Conservation (phyloP, 202 grass and related monocot species). For the Carex arenaria region DNA sequence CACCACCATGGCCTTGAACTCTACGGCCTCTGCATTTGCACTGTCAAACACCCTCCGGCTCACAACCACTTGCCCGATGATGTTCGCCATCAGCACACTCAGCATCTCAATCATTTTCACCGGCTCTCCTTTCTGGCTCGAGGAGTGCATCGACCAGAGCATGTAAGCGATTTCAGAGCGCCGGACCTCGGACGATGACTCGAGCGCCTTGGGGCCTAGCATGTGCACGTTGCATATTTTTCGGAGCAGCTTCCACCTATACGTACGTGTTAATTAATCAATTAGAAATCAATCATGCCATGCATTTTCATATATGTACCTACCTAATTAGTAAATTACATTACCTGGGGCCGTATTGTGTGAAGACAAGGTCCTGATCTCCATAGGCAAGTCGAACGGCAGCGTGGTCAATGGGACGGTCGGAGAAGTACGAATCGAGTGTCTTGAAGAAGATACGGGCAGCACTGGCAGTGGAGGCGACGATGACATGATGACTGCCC, state of each 20-base stretch:
- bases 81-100: conserved; percentile 11
- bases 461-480: conserved; percentile 17
- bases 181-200: background rate
- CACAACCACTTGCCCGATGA: conserved; percentile 10
- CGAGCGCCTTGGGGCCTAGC: background rate
- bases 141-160: background rate
- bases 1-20: conserved; percentile 30
- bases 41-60: conserved; percentile 16
- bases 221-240: conserved; percentile 10
- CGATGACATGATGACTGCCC: conserved; percentile 1
- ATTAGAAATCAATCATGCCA: background rate
- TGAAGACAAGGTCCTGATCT: conserved; percentile 20
- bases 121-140: background rate
- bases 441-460: conserved; percentile 29
- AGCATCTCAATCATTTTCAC: conserved; percentile 12
- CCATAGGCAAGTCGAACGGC: conserved; percentile 1
- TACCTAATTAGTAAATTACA: background rate
- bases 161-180: background rate
- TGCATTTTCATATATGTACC: background rate
- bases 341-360: conserved; percentile 6
- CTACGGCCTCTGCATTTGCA: background rate
- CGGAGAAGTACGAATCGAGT: conserved; percentile 4
- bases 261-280: background rate
- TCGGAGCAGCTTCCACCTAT: conserved; percentile 19
- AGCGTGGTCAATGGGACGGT: conserved; percentile 3